phyloP scores from a whole-genome alignment of 1,139 yeast genomes.

The Taphrina sp. region DNA sequence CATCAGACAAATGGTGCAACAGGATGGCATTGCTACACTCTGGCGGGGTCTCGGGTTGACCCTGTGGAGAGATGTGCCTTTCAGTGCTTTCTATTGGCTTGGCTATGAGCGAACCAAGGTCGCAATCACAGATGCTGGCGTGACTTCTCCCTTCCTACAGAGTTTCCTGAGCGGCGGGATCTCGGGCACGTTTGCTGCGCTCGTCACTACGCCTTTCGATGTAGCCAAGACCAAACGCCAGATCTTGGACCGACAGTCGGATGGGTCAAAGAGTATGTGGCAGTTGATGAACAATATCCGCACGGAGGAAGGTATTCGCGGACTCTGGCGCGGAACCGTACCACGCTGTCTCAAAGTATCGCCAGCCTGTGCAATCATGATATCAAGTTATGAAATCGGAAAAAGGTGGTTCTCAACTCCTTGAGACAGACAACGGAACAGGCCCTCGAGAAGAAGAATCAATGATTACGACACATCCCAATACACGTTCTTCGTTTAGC shows the following conservation, averaged over 20 bases:
- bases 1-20: constrained; percentile 54
- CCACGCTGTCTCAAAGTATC: constrained; percentile 90
- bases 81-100: constrained; percentile 93
- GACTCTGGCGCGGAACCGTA: constrained; percentile 77
- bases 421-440: no score
- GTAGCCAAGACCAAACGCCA: constrained; percentile 95
- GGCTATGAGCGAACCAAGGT: constrained; percentile 55
- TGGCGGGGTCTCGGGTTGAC: constrained; percentile 87
- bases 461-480: no score
- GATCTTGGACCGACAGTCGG: constrained; percentile 48
- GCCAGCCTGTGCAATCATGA: constrained; percentile 98
- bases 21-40: constrained; percentile 61
- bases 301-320: constrained; percentile 68
- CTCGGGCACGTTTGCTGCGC: constrained; percentile 82
- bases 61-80: constrained; percentile 96
- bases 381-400: constrained; percentile 87
- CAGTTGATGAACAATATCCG: constrained; percentile 61
- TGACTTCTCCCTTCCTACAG: constrained; percentile 59
- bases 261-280: constrained; percentile 53
- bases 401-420: no score
- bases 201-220: constrained; percentile 89
- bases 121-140: constrained; percentile 39
- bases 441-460: no score
- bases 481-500: no score
- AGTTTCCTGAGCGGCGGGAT: constrained; percentile 81